These are phyloP conservation scores for Ustilago vetiveriae DNA, from an alignment of 1,284 basidiomycete genomes.

Conservation along the genomic window DNA sequence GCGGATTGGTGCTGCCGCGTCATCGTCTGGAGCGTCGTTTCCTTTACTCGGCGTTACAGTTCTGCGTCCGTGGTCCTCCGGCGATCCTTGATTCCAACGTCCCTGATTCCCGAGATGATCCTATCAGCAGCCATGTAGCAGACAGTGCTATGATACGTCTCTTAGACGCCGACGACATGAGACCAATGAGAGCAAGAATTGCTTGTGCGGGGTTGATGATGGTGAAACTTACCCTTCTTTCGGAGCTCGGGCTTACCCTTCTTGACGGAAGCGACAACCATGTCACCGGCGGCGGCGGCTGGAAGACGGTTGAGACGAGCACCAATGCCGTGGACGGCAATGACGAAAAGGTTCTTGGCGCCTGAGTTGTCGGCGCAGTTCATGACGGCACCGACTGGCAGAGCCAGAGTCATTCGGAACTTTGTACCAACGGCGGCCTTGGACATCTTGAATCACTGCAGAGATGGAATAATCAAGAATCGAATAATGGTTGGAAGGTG, in stretches of 20 bases:
- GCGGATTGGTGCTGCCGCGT: no score
- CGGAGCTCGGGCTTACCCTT: slow-evolving; percentile 99
- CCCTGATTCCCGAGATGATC: no score
- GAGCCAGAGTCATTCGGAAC: slow-evolving; percentile 80
- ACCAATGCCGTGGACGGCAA: slow-evolving; percentile 91
- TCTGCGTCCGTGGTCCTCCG: no score
- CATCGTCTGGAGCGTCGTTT: no score
- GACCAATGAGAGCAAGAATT: slow-evolving; percentile 10
- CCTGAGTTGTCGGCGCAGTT: slow-evolving; percentile 99
- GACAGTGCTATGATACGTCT: no score
- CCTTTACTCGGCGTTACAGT: no score
- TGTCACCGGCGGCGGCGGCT: slow-evolving; percentile 97
- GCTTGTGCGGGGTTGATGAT: background rate
- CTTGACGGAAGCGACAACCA: slow-evolving; percentile 99
- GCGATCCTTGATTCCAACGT: no score
- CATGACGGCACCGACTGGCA: slow-evolving; percentile 97
- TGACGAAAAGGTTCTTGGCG: slow-evolving; percentile 92
- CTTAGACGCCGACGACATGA: no score
- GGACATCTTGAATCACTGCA: slow-evolving; percentile 60
- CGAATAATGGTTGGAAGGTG: background rate
- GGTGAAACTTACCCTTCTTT: slow-evolving; percentile 87
- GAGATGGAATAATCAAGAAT: background rate
- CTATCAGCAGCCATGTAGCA: no score
- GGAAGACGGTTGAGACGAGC: slow-evolving; percentile 96
- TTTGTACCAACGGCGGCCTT: slow-evolving; percentile 81